A percentile compares a stretch with the other conserved stretches of the same genome.
These are phyloP conservation scores for Filosporella fistucella DNA, from an alignment of 495 filamentous ascomycete genomes.

Conservation along the genomic window DNA sequence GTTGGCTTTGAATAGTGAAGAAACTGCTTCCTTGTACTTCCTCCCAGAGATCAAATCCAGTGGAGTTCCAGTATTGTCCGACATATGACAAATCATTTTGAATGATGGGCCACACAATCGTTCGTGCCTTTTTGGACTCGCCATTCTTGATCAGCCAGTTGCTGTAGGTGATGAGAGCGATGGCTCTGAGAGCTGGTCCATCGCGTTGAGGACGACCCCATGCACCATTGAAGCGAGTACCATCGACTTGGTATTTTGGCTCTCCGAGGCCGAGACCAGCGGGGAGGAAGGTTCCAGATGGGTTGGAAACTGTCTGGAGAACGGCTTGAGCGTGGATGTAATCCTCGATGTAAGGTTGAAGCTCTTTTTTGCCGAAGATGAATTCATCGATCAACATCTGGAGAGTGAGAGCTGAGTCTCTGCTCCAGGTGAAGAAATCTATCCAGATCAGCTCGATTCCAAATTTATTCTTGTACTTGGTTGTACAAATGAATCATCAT, in stretches of 20 bases:
- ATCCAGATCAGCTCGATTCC: not conserved
- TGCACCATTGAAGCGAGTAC: conserved; percentile 44
- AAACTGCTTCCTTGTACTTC: conserved; percentile 52
- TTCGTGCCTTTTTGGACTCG: conserved; percentile 24
- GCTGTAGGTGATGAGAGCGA: conserved; percentile 40
- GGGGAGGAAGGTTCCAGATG: conserved; percentile 45
- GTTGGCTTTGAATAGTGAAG: conserved; percentile 56
- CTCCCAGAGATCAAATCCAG: conserved; percentile 50
- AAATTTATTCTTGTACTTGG: not conserved
- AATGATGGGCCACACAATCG: conserved; percentile 48
- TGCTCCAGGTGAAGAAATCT: conserved; percentile 60
- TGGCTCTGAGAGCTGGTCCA: conserved; percentile 48
- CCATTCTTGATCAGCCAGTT: conserved; percentile 30
- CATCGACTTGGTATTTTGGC: conserved; percentile 54
- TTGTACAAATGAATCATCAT: not conserved
- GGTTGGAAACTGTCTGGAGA: conserved; percentile 50
- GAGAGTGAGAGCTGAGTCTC: conserved; percentile 52
- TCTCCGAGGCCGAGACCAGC: conserved; percentile 51
- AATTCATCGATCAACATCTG: conserved; percentile 51
- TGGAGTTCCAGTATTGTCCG: conserved; percentile 37
- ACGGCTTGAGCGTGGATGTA: conserved; percentile 49
- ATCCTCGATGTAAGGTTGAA: conserved; percentile 41
- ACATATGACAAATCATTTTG: conserved; percentile 50
- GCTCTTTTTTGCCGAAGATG: conserved; percentile 32
- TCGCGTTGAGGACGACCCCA: conserved; percentile 64